Conservation (phyloP, 1,139 yeast genomes). For the Suhomyces taliae region DNA sequence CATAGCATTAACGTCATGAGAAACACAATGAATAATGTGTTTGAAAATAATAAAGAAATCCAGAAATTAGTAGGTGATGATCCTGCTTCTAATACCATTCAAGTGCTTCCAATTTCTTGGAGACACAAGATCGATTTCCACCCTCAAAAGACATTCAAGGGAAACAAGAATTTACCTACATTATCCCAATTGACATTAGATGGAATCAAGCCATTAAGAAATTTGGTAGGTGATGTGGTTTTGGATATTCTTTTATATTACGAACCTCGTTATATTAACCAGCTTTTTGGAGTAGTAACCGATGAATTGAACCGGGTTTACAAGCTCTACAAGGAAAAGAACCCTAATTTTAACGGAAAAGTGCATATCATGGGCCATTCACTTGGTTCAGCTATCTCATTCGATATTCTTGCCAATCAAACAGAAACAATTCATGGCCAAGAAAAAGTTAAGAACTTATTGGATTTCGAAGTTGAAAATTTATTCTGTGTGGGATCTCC, state of each 20-base stretch:
- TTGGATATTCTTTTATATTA: slow-evolving; percentile 83
- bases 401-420: slow-evolving; percentile 71
- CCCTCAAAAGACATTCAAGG: slow-evolving; percentile 41
- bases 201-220: slow-evolving; percentile 75
- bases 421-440: slow-evolving; percentile 22
- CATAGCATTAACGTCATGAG: slow-evolving; percentile 79
- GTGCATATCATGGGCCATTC: slow-evolving; percentile 90
- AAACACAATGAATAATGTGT: slow-evolving; percentile 59
- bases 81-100: slow-evolving; percentile 56
- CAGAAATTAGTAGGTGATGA: slow-evolving; percentile 37
- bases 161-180: slow-evolving; percentile 51
- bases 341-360: slow-evolving; percentile 77
- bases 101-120: slow-evolving; percentile 80
- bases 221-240: slow-evolving; percentile 80
- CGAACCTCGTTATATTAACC: slow-evolving; percentile 67
- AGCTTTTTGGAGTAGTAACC: slow-evolving; percentile 66
- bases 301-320: slow-evolving; percentile 71
- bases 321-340: slow-evolving; percentile 53
- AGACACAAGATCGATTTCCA: slow-evolving; percentile 66
- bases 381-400: slow-evolving; percentile 80
- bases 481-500: slow-evolving; percentile 88
- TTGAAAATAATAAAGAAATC: slow-evolving; percentile 44
- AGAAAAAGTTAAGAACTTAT: slow-evolving; percentile 23
- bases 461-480: slow-evolving; percentile 72
- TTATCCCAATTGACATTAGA: slow-evolving; percentile 75